Base-by-base conservation (phyloP, 106 monocot genomes). In the Hemerocallis citrina region DNA sequence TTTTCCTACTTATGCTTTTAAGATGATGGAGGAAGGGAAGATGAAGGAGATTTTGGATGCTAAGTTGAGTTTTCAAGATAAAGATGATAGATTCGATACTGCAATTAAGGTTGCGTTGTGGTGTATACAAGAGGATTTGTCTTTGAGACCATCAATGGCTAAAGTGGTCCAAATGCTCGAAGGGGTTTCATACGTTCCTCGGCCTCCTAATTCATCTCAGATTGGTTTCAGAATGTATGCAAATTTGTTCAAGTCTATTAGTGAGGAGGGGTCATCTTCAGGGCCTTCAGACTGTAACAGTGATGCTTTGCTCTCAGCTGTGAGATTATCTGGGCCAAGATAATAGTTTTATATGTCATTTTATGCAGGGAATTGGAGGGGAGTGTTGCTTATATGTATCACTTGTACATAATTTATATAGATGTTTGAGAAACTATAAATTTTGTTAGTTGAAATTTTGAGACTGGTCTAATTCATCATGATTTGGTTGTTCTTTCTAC, bases 91-190 rank as follows among this genome's bases (percentile, higher is more conserved):
- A 47, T 34, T 78, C 14, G 83, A 79, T 52, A 69, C 15, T 0
- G 66, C 77, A 16, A 46, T 92, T 21, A 83, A 80, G 72, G 83
- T 86, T 10, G 92, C 92, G 6, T 55, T 92, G 34, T 92, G 92
- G 86, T 92, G 92, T 75, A 80, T 92, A 27, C 92, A 92, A 56
- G 92, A 92, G 38, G 86, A 92, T 23, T 58, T 86, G 71, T 42
- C 65, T 0, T 7, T 80, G 48, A 71, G 92, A 30, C 92, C 92
- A 15, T 72, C 79, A 0, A 92, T 92, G 92, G 33, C 68, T 6
- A 86, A 72, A 64, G 86, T 92, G 2, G 83, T 86, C 15, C 86
- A 86, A 46, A 86, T 92, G 92, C 66, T 92, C 6, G 92, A 92
- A 59, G 92, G 86, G 0, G 6, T 83, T 4, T 31, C 46, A 0